A percentile compares a stretch with the other conserved stretches of the same genome.
phyloP scores from a whole-genome alignment of 257 asterid species.

The Henckelia pumila region DNA sequence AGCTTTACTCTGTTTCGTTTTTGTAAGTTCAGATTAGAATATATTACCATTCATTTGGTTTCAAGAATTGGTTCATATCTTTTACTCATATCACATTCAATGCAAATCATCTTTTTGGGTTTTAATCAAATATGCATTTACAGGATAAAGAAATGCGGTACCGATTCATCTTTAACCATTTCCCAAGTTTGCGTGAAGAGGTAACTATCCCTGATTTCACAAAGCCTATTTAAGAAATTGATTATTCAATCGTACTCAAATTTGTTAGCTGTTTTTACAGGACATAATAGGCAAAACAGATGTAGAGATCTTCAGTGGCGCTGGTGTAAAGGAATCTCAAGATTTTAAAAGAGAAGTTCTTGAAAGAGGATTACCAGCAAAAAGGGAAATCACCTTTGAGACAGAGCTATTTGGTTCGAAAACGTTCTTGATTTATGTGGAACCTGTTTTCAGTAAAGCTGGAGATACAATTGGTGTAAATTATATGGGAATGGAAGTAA shows the following conservation, averaged over 20 bases:
- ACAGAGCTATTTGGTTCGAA: constrained; percentile 79
- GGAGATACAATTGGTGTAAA: constrained; percentile 85
- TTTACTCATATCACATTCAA: constrained; percentile 1
- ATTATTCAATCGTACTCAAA: no score
- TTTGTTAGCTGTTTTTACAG: constrained; percentile 40
- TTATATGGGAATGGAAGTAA: constrained; percentile 95
- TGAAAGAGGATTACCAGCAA: constrained; percentile 73
- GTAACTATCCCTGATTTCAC: constrained; percentile 30
- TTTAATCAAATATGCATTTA: background rate
- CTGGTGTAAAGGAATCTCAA: constrained; percentile 91
- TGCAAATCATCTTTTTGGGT: background rate
- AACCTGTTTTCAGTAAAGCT: constrained; percentile 86
- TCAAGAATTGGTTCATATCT: background rate
- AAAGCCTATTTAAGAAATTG: background rate
- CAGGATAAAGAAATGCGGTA: constrained; percentile 86
- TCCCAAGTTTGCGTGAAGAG: constrained; percentile 85
- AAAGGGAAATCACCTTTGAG: constrained; percentile 88
- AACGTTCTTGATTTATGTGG: constrained; percentile 74
- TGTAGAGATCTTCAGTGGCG: constrained; percentile 73
- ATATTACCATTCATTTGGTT: background rate
- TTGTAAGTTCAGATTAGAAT: background rate
- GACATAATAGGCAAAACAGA: constrained; percentile 93
- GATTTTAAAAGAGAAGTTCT: constrained; percentile 84
- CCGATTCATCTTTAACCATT: constrained; percentile 92
- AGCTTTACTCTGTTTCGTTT: background rate